Percentiles rank a stretch among this genome's conserved stretches.
phyloP scores from a whole-genome alignment of 2,329 filamentous ascomycete genomes.

The Trichoderma koningii region DNA sequence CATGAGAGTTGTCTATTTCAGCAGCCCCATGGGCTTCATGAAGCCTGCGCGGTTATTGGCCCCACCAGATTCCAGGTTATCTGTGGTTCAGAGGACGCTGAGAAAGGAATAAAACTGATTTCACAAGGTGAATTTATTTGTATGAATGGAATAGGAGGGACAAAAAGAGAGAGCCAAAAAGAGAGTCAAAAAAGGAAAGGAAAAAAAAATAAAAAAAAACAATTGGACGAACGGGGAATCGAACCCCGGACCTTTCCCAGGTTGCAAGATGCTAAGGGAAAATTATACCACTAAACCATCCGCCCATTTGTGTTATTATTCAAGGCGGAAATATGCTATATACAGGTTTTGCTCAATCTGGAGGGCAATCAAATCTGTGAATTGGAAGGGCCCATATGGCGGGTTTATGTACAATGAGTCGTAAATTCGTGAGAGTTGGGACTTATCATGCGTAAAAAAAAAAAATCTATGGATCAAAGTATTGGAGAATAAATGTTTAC shows the following conservation, averaged over 20 bases:
- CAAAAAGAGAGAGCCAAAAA: background rate
- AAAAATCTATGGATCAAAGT: too few species aligned
- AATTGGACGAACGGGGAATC: constrained; percentile 30
- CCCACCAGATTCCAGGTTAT: too few species aligned
- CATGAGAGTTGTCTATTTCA: too few species aligned
- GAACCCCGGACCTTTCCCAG: constrained; percentile 30
- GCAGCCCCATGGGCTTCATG: too few species aligned
- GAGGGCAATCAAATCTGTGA: too few species aligned
- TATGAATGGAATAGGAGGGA: background rate
- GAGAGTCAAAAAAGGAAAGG: background rate
- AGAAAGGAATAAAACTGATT: background rate
- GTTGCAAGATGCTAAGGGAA: constrained; percentile 26
- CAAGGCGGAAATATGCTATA: background rate
- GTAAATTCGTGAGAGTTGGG: too few species aligned
- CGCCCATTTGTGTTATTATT: constrained; percentile 18
- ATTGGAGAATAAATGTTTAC: background rate
- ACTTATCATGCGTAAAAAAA: background rate
- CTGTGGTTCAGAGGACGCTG: too few species aligned
- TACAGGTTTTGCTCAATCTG: background rate
- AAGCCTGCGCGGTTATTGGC: too few species aligned
- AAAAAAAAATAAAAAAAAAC: background rate
- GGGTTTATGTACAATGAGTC: too few species aligned
- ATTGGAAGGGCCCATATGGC: too few species aligned
- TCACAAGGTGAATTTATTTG: too few species aligned
- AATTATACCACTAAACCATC: constrained; percentile 28